Percentiles rank a stretch among this genome's conserved stretches.
These are phyloP conservation scores for Fusarium sp. DNA, from an alignment of 2,329 filamentous ascomycete species.

Conservation along the genomic window DNA sequence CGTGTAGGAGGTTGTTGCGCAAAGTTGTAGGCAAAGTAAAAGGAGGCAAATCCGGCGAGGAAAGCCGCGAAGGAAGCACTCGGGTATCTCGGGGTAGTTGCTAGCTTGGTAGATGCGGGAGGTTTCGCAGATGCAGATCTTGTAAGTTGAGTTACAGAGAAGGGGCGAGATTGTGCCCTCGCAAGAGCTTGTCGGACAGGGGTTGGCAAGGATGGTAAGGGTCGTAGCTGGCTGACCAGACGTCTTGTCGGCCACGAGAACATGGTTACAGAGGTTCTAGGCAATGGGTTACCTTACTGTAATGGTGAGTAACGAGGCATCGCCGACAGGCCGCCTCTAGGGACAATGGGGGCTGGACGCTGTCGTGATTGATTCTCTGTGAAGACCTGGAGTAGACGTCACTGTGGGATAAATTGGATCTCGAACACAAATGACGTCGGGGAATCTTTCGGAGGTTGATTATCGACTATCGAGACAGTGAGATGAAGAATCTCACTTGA, in stretches of 20 bases:
- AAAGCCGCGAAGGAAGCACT: conserved; percentile 15
- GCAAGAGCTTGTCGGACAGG: conserved; percentile 16
- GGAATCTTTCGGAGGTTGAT: conserved; percentile 32
- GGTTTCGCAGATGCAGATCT: conserved; percentile 7
- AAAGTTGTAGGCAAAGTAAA: conserved; percentile 40
- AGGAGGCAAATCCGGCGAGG: conserved; percentile 38
- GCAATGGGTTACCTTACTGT: not conserved
- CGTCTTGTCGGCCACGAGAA: conserved; percentile 35
- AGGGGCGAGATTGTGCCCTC: conserved; percentile 33
- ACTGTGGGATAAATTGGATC: conserved; percentile 29
- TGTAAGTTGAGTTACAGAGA: conserved; percentile 8
- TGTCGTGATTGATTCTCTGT: conserved; percentile 7
- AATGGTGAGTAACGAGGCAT: conserved; percentile 26
- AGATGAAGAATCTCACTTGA: conserved; percentile 26
- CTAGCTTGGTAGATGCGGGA: not conserved
- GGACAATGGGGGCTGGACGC: not conserved
- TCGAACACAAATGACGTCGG: conserved; percentile 30
- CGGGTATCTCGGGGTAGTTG: conserved; percentile 16
- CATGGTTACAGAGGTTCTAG: conserved; percentile 22
- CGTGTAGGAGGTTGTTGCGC: conserved; percentile 35
- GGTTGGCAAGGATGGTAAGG: conserved; percentile 15
- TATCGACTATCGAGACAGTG: conserved; percentile 1
- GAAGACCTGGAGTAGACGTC: conserved; percentile 17
- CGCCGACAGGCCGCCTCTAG: conserved; percentile 9
- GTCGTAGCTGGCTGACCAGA: conserved; percentile 29